A percentile compares a stretch with the other conserved stretches of the same genome.
These are phyloP conservation scores for Wallemia hederae DNA, from an alignment of 1,284 basidiomycete species.

Conservation along the genomic window DNA sequence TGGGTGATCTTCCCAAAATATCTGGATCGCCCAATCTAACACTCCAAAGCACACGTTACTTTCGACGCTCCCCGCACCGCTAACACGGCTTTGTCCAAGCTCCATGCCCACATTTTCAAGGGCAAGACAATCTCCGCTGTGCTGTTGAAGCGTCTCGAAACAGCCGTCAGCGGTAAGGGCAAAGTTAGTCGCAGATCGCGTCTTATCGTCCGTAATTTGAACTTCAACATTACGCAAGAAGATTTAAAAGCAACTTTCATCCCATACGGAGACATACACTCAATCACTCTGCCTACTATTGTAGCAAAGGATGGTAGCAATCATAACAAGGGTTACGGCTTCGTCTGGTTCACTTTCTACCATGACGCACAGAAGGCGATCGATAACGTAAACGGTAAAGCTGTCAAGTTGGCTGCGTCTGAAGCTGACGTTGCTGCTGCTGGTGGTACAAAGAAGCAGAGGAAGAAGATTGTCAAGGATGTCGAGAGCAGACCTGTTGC, in stretches of 20 bases:
- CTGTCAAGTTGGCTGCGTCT: constrained; percentile 29
- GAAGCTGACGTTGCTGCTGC: constrained; percentile 32
- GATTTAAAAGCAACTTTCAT: constrained; percentile 69
- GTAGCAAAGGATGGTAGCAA: not conserved
- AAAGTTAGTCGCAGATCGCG: constrained; percentile 37
- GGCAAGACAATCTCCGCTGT: constrained; percentile 59
- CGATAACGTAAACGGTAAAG: constrained; percentile 51
- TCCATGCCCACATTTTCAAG: constrained; percentile 85
- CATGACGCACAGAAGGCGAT: constrained; percentile 65
- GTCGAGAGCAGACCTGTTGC: constrained; percentile 25
- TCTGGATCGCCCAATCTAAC: not conserved
- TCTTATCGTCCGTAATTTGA: constrained; percentile 73
- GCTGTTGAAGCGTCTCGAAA: constrained; percentile 59
- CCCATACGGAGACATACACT: constrained; percentile 61
- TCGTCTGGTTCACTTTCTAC: constrained; percentile 72
- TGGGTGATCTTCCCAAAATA: not conserved
- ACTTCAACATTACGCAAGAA: constrained; percentile 41
- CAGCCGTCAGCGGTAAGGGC: constrained; percentile 13
- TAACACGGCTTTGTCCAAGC: constrained; percentile 39
- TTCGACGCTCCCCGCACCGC: constrained; percentile 46
- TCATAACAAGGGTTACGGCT: constrained; percentile 52
- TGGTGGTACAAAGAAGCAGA: constrained; percentile 47
- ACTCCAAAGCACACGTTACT: constrained; percentile 32
- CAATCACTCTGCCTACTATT: constrained; percentile 41
- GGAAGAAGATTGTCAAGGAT: constrained; percentile 24